Evolutionary conservation across 306 rosid genomes (phyloP), one percentile per base, ranked within the genome.

Genomic region (Cicer cuneatum): DNA sequence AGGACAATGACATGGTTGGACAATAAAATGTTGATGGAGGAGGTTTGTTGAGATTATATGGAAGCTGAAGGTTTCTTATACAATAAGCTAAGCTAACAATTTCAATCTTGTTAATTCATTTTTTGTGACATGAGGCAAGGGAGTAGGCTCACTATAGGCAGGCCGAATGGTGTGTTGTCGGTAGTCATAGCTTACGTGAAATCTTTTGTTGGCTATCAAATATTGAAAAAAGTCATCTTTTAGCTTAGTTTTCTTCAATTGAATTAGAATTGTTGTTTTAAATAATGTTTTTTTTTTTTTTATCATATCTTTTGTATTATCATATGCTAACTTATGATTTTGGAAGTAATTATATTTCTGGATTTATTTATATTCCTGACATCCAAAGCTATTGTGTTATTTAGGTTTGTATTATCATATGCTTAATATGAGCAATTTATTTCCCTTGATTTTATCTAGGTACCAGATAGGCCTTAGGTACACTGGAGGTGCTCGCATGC

Each of bases 381-480:
- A 47, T 65, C 35, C 33, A 41, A 76, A 14, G 61, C 79, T 66
- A 42, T 77, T 40, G 52, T 61, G 10, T 8, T 65, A 37, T 52
- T 56, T 47, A 7, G 24, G 41, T 43, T 75, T 73, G 24, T 52
- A 7, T 63, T 64, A 9, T 33, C 15, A 15, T 46, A 45, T 29
- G 49, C 39, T 58, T 64, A 11, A 66, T 52, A 29, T 18, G 74
- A 83, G 76, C 59, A 35, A 52, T 39, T 47, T 47, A 49, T 75
- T 49, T 80, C 18, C 45, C 70, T 14, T 43, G 60, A 74, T 74
- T 76, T 56, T 72, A 42, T 81, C 16, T 78, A 95, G 99, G 97
- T 95, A 95, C 88, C 99, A 95, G 80, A 95, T 95, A 76, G 99
- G 99, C 66, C 89, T 95, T 65, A 86, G 99, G 53, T 95, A 95